Base-by-base conservation (phyloP, 768 basidiomycete species). In the Phlebiopsis flavidoalba region DNA sequence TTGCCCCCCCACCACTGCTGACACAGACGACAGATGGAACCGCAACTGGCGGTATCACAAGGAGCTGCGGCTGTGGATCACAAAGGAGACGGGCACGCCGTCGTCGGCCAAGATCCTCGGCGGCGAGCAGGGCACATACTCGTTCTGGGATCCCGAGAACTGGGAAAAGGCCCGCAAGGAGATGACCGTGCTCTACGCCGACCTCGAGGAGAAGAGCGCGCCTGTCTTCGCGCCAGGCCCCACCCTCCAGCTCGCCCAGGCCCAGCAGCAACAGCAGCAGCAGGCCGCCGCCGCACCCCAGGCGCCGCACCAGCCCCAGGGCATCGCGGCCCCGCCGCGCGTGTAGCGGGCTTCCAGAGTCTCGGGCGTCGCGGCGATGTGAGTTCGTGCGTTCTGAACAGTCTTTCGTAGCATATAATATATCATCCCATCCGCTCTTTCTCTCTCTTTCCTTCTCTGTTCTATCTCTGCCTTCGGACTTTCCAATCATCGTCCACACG, bases 41-140 rank as follows among this genome's bases (percentile, higher is more conserved):
- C 89, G 94, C 62, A 95, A 94, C 73, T 98, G 95, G 95, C 81
- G 95, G 62, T 97, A 89, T 74, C 95, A 97, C 83, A 97, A 95
- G 73, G 92, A 94, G 67, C 80, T 92, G 53, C 87, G 87, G 46
- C 73, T 92, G 57, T 83, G 87, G 87, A 75, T 97, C 74, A 95
- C 93, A 50, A 95, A 95, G 69, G 93, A 96, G 73, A 86, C 83
- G 40, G 89, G 89, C 21, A 87, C 88, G 57, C 77, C 83, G 56
- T 86, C 87, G 52, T 88, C 88, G 60, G 82, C 85, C 66, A 91
- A 91, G 74, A 86, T 90, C 7, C 84, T 81, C 48, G 88, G 90
- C 53, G 86, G 90, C 67, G 92, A 97, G 73, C 85, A 89, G 65
- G 94, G 95, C 26, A 84, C 87, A 57, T 96, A 95, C 77, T 91